Base-by-base conservation (phyloP, 352 stramenopile species). In the Globisporangium nodosum region DNA sequence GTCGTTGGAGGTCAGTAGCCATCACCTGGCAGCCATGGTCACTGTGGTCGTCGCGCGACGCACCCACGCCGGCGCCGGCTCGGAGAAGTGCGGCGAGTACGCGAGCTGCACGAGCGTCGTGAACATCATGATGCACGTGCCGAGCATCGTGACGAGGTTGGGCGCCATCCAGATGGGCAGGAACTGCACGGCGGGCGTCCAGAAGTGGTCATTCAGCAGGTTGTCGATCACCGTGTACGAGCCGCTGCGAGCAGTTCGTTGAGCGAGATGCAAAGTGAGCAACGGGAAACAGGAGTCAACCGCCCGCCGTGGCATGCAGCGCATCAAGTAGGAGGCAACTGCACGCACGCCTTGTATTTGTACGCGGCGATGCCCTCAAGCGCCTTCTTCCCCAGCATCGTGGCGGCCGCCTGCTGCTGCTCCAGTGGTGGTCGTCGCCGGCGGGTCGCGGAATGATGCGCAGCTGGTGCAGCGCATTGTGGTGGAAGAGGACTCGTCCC, bases 61-160 rank as follows among this genome's bases (percentile, higher is more conserved):
- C 39, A 66, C 76, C 85, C 85, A 94, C 47, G 66, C 50, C 7
- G 82, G 85, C 53, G 76, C 80, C 12, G 69, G 68, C 63, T 90
- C 81, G 11, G 63, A 68, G 30, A 94, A 75, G 30, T 87, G 76
- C 56, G 85, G 85, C 63, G 83, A 68, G 56, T 78, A 87, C 55
- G 73, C 79, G 53, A 96, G 76, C 68, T 96, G 75, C 62, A 96
- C 67, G 46, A 83, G 63, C 37, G 88, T 94, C 47, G 85, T 89
- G 49, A 85, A 62, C 58, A 90, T 73, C 73, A 94, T 91, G 54
- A 75, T 73, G 46, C 65, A 70, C 27, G 88, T 90, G 71, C 88
- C 88, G 39, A 94, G 71, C 74, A 96, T 90, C 42, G 88, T 97
- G 51, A 97, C 87, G 48, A 97, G 81, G 70, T 97, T 97, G 42